Evolutionary conservation across 2,329 filamentous ascomycete genomes (phyloP), one percentile per base, ranked within the genome.

Genomic region (Penicillium aurantiogriseum): DNA sequence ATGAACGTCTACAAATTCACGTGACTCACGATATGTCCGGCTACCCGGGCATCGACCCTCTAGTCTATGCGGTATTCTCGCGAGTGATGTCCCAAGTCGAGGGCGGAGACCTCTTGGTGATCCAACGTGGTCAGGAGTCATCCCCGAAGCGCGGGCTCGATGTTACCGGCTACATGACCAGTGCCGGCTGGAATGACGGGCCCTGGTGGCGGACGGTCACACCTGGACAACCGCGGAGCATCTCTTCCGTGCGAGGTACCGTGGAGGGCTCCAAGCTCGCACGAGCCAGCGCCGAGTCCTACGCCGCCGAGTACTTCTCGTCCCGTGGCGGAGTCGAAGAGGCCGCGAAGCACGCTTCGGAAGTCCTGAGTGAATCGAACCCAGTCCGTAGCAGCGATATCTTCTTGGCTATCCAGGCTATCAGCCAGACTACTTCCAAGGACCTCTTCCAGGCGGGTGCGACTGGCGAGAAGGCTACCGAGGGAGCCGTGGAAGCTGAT

Each of bases 71-170:
- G 57, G 92, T 94, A 62, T 99, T 99, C 79, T 89, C 89, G 54
- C 88, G 92, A 52, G 92, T 99, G 69, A 99, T 99, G 94, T 85
- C 92, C n/a, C 94, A 99, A 78, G 94, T 99, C 45, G 94, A 99
- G 77, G 94, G 94, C 63, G 94, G 94, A 54, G 94, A 97, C 69
- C 82, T 99, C 19, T 83, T 97, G 53, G 94, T 99, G 54, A 87
- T 97, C 59, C 94, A 99, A 77, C 90, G 92, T 38, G 94, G 94
- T 21, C 89, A 91, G 60, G 94, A 97, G 76, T 90, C 88, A 48
- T 85, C 87, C 46, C 86, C 85, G 31, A 87, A 87, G 45, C 85
- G 87, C 43, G 83, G 83, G 42, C 85, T 86, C 2, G 70, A 74
- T 25, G 67, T 72, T 25, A 67, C 67, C 27, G 66, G 69, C 25